These are phyloP conservation scores for Cardamine occulta DNA, from an alignment of 345 rosid species.

Conservation along the genomic window DNA sequence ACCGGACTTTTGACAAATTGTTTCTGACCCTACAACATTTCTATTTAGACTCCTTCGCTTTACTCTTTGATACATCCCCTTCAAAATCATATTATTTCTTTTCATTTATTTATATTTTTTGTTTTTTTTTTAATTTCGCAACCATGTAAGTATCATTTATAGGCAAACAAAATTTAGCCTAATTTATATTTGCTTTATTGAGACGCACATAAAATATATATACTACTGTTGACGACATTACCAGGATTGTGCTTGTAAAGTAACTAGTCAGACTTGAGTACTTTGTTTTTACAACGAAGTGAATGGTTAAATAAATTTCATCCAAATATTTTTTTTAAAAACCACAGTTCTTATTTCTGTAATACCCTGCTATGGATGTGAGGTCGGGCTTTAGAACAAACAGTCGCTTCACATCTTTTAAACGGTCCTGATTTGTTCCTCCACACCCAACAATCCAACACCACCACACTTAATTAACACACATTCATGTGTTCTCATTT, in stretches of 20 bases:
- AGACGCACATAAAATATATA: not conserved
- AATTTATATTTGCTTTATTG: not conserved
- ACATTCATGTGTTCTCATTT: not conserved
- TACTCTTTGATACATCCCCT: constrained; percentile 41
- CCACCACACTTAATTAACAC: constrained; percentile 5
- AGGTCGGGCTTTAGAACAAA: constrained; percentile 37
- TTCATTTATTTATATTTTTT: constrained; percentile 10
- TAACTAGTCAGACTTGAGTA: not conserved
- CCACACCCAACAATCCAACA: constrained; percentile 15
- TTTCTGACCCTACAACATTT: constrained; percentile 41
- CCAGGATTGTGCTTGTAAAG: not conserved
- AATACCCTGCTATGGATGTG: constrained; percentile 23
- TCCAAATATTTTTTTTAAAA: too few species aligned
- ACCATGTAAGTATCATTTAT: not conserved
- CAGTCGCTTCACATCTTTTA: constrained; percentile 34
- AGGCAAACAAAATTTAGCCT: not conserved
- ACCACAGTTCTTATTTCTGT: not conserved
- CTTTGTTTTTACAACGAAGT: not conserved
- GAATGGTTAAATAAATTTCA: not conserved
- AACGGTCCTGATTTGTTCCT: constrained; percentile 36
- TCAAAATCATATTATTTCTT: constrained; percentile 24
- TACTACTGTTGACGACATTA: not conserved
- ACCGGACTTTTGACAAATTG: constrained; percentile 28
- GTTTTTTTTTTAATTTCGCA: not conserved
- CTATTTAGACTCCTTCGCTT: constrained; percentile 28